phyloP scores from a whole-genome alignment of 352 stramenopile species.

The Globisporangium splendens region DNA sequence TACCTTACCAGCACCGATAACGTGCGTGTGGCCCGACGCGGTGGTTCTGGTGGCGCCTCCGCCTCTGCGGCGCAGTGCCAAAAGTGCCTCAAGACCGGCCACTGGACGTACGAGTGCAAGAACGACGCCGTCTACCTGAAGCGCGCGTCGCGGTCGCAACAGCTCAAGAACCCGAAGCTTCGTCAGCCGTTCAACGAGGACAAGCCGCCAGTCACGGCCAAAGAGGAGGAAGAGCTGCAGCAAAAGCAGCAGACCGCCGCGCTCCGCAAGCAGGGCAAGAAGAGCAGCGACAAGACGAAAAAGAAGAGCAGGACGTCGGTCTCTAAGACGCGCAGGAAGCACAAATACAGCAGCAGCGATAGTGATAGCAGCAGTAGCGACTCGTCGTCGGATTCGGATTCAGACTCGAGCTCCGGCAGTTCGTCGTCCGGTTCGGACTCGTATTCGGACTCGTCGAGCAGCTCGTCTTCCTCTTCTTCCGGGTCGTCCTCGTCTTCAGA shows the following conservation, averaged over 20 bases:
- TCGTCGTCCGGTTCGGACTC: slow-evolving; percentile 31
- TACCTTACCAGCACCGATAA: slow-evolving; percentile 81
- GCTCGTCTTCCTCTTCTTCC: slow-evolving; percentile 19
- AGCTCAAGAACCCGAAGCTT: slow-evolving; percentile 77
- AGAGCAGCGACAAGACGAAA: slow-evolving; percentile 8
- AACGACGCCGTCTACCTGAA: slow-evolving; percentile 80
- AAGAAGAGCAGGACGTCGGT: slow-evolving; percentile 18
- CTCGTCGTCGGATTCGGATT: slow-evolving; percentile 19
- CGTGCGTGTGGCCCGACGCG: slow-evolving; percentile 52
- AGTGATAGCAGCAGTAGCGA: slow-evolving; percentile 29
- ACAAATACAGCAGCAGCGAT: slow-evolving; percentile 21
- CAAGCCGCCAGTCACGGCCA: slow-evolving; percentile 47
- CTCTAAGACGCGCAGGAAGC: slow-evolving; percentile 23
- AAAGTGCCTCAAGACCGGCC: slow-evolving; percentile 73
- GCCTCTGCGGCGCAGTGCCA: slow-evolving; percentile 58
- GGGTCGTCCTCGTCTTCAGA: slow-evolving; percentile 19
- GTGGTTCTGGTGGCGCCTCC: slow-evolving; percentile 7
- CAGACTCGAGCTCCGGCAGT: background rate
- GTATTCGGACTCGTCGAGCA: slow-evolving; percentile 16
- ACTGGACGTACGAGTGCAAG: slow-evolving; percentile 89
- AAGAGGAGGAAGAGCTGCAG: slow-evolving; percentile 28
- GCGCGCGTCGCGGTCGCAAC: slow-evolving; percentile 69
- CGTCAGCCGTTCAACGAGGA: slow-evolving; percentile 82
- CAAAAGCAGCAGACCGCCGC: slow-evolving; percentile 18
- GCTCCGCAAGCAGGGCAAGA: slow-evolving; percentile 17